Evolutionary conservation across 768 basidiomycete species (phyloP).

Genomic region (Lanmaoa pseudosensibilis): DNA sequence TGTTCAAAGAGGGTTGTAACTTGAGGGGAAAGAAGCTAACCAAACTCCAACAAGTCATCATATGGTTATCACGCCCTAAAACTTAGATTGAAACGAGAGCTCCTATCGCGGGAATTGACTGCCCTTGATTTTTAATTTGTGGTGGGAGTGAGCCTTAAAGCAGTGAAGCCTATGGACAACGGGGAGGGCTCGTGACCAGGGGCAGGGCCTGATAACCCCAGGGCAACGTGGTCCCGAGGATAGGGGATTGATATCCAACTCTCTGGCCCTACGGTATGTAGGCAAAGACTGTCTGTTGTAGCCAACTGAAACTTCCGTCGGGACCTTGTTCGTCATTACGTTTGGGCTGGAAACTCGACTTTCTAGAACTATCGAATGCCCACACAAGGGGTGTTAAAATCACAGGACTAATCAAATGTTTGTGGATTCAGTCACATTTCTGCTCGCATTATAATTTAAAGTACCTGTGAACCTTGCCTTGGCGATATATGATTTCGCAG

Average conservation of each 20-base stretch:
- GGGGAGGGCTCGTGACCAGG: neutral
- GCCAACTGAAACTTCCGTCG: neutral
- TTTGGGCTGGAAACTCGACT: neutral
- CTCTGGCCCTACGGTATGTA: neutral
- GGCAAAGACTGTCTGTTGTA: neutral
- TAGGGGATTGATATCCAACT: neutral
- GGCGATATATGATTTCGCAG: neutral
- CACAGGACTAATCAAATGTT: neutral
- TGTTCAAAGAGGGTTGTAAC: conserved; percentile 4
- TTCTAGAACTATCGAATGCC: neutral
- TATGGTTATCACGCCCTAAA: conserved; percentile 14
- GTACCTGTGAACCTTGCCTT: neutral
- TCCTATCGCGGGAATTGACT: conserved; percentile 10
- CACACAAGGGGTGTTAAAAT: neutral
- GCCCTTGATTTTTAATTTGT: conserved; percentile 7
- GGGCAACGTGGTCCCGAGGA: conserved; percentile 1
- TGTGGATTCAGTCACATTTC: neutral
- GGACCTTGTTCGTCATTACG: neutral
- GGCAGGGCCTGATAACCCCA: neutral
- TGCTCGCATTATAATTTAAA: neutral
- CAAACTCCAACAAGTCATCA: neutral
- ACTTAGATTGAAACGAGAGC: conserved; percentile 5
- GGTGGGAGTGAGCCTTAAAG: neutral
- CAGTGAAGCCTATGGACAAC: neutral
- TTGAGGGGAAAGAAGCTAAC: neutral